Conservation (phyloP, 805 yeast species). For the Candida ascalaphidarum region DNA sequence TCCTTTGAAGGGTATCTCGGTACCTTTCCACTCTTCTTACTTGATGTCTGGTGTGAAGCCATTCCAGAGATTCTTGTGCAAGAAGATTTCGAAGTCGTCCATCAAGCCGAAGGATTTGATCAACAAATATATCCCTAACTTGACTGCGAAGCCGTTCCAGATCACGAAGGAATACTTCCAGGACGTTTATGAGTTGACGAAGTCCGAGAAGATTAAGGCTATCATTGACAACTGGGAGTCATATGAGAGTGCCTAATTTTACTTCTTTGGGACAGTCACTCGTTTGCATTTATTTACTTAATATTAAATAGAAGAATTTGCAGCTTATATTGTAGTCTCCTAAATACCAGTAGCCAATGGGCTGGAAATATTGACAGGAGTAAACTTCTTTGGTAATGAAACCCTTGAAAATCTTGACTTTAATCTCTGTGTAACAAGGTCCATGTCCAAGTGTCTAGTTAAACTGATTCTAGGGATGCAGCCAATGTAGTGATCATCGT, state of each 20-base stretch:
- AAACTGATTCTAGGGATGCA: constrained; percentile 87
- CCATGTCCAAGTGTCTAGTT: constrained; percentile 90
- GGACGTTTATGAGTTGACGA: constrained; percentile 88
- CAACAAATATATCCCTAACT: constrained; percentile 95
- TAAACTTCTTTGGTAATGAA: constrained; percentile 80
- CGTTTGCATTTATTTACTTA: not conserved
- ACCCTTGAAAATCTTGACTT: constrained; percentile 80
- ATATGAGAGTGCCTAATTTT: constrained; percentile 45
- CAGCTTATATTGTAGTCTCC: not conserved
- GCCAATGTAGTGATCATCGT: constrained; percentile 92
- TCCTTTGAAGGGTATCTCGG: constrained; percentile 98
- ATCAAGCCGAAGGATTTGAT: constrained; percentile 90
- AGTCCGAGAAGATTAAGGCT: constrained; percentile 81
- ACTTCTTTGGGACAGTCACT: constrained; percentile 2
- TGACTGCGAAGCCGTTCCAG: constrained; percentile 96
- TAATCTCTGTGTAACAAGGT: constrained; percentile 73
- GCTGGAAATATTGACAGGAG: constrained; percentile 81
- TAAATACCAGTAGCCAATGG: constrained; percentile 31
- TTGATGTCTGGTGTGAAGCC: constrained; percentile 98
- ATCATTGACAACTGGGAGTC: constrained; percentile 94
- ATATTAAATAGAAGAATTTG: not conserved
- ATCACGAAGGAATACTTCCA: constrained; percentile 95
- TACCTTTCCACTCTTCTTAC: constrained; percentile 99
- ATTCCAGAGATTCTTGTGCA: constrained; percentile 93
- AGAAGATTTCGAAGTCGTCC: constrained; percentile 91